Conservation (phyloP, 805 yeast species). For the Metschnikowia cerradonensis region DNA sequence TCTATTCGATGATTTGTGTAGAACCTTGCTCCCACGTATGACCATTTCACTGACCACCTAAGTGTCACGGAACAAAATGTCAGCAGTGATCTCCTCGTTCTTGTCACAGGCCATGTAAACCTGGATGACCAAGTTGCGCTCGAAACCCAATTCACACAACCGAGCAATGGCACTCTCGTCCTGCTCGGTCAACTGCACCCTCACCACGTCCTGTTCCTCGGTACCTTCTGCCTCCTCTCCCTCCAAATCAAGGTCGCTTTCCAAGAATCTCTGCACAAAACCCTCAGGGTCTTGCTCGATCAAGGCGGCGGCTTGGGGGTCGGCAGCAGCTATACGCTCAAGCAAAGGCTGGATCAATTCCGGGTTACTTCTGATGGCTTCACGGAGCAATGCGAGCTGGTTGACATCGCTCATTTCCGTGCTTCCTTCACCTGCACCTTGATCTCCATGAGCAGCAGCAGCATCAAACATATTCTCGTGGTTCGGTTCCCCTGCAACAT, state of each 20-base stretch:
- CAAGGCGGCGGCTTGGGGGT: constrained; percentile 80
- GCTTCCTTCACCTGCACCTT: constrained; percentile 11
- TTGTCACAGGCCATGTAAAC: constrained; percentile 97
- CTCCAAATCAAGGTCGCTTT: constrained; percentile 46
- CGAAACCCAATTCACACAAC: constrained; percentile 90
- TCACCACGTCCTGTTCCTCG: constrained; percentile 33
- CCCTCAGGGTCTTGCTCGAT: constrained; percentile 88
- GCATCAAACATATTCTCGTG: constrained; percentile 53
- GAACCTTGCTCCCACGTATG: neutral
- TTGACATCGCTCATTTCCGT: constrained; percentile 42
- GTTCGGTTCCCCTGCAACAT: constrained; percentile 3
- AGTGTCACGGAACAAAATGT: constrained; percentile 64
- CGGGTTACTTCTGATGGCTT: constrained; percentile 79
- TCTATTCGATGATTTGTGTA: neutral
- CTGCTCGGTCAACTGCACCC: constrained; percentile 65
- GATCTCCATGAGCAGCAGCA: constrained; percentile 36
- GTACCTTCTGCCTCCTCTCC: constrained; percentile 35
- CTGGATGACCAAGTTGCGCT: constrained; percentile 79
- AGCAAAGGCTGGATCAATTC: constrained; percentile 80
- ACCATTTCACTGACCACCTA: neutral
- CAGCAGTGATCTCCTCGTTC: constrained; percentile 95
- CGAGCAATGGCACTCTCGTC: constrained; percentile 89
- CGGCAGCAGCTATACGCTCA: constrained; percentile 73
- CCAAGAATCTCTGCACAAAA: constrained; percentile 68
- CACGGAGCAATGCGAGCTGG: constrained; percentile 57